Percentiles rank a stretch among this genome's conserved stretches.
phyloP scores from a whole-genome alignment of 768 basidiomycete species.

The Mycena capillaripes region DNA sequence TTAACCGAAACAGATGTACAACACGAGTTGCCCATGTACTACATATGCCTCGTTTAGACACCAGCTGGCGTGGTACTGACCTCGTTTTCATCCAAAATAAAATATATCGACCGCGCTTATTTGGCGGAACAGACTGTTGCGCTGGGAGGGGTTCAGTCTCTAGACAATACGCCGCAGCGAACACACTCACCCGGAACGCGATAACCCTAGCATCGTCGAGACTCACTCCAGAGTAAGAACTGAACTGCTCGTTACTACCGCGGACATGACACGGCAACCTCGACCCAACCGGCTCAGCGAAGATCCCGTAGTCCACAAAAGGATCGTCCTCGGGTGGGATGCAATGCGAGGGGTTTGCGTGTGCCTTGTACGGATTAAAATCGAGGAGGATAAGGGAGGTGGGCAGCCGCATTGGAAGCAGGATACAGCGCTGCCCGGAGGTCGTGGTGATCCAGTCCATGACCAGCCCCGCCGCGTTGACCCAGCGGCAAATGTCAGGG shows the following conservation, averaged over 20 bases:
- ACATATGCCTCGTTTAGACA: no score
- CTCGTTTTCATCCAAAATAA: constrained; percentile 29
- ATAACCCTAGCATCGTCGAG: constrained; percentile 34
- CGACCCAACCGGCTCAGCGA: constrained; percentile 29
- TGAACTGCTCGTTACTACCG: not conserved
- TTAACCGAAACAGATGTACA: not conserved
- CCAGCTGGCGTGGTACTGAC: no score
- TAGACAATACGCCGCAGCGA: not conserved
- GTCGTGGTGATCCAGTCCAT: constrained; percentile 42
- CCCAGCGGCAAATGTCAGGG: constrained; percentile 36
- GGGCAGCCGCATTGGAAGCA: constrained; percentile 4
- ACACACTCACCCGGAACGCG: constrained; percentile 23
- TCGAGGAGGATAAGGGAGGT: constrained; percentile 26
- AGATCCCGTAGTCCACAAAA: constrained; percentile 13
- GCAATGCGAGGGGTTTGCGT: not conserved
- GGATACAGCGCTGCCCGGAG: constrained; percentile 40
- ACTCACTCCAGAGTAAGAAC: constrained; percentile 21
- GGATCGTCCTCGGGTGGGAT: constrained; percentile 13
- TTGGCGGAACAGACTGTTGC: not conserved
- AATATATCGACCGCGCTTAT: constrained; percentile 23
- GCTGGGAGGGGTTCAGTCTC: constrained; percentile 12
- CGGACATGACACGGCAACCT: constrained; percentile 3
- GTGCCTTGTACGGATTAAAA: constrained; percentile 20
- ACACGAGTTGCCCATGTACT: not conserved
- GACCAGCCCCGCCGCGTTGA: constrained; percentile 21